These are phyloP conservation scores for Colletotrichum sp. DNA, from an alignment of 2,329 filamentous ascomycete genomes.

Conservation along the genomic window DNA sequence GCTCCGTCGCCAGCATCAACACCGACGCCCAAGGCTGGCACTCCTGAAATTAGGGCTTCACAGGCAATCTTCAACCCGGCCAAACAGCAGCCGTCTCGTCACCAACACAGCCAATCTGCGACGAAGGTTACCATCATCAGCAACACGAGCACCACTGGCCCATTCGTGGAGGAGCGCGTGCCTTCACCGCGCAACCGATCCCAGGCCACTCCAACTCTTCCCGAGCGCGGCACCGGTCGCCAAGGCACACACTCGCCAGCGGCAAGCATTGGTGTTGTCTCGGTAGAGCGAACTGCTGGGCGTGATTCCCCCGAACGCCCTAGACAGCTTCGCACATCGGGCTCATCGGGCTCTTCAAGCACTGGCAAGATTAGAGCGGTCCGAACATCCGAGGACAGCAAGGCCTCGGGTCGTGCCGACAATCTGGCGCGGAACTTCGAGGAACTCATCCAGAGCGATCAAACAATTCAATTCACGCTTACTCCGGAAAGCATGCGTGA, in stretches of 20 bases:
- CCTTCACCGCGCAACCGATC: conserved; percentile 36
- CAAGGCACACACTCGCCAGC: conserved; percentile 18
- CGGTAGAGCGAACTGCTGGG: conserved; percentile 38
- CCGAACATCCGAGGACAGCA: conserved; percentile 64
- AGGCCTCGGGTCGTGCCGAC: conserved; percentile 48
- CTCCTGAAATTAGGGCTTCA: conserved; percentile 6
- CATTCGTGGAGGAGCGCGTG: conserved; percentile 34
- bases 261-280: conserved; percentile 40
- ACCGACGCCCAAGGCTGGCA: conserved; percentile 2
- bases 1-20: neutral
- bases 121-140: conserved; percentile 42
- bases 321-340: conserved; percentile 51
- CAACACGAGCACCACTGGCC: conserved; percentile 31
- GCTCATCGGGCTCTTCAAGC: conserved; percentile 56
- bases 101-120: conserved; percentile 24
- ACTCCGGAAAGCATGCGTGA: conserved; percentile 82
- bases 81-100: conserved; percentile 22
- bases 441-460: conserved; percentile 79
- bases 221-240: conserved; percentile 25
- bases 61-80: conserved; percentile 26
- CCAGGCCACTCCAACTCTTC: conserved; percentile 4
- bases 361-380: conserved; percentile 57
- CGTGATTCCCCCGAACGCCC: conserved; percentile 22
- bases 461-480: conserved; percentile 83
- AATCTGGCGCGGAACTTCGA: conserved; percentile 76